These are phyloP conservation scores for Handroanthus guayacan DNA, from an alignment of 257 asterid genomes.

Conservation along the genomic window DNA sequence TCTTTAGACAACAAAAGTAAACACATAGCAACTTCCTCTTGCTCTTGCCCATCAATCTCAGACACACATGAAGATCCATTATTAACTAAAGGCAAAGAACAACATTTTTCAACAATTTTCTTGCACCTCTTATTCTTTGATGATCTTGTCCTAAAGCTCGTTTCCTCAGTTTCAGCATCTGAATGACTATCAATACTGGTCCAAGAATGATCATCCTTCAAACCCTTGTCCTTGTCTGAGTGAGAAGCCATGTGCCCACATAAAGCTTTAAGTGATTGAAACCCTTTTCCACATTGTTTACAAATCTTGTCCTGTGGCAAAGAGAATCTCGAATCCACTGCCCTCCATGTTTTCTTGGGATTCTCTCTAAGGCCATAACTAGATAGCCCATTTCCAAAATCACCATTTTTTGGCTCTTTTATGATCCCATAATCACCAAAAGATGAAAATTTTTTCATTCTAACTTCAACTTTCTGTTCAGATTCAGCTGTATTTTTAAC, in stretches of 20 bases:
- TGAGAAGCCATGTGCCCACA: conserved; percentile 99
- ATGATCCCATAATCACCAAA: conserved; percentile 33
- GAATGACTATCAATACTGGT: conserved; percentile 74
- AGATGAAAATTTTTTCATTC: conserved; percentile 45
- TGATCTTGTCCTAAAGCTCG: conserved; percentile 50
- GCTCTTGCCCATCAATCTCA: conserved; percentile 80
- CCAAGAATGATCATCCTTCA: conserved; percentile 85
- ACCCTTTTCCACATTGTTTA: conserved; percentile 94
- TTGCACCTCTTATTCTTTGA: conserved; percentile 59
- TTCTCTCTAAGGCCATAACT: conserved; percentile 81
- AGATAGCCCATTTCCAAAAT: conserved; percentile 51
- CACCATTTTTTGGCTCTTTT: conserved; percentile 43
- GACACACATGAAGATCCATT: conserved; percentile 70
- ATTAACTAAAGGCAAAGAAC: conserved; percentile 49
- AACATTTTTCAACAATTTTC: conserved; percentile 51
- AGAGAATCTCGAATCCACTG: conserved; percentile 54
- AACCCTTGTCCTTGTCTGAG: conserved; percentile 71
- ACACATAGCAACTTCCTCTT: conserved; percentile 81
- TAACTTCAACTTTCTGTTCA: conserved; percentile 47
- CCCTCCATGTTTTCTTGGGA: conserved; percentile 92
- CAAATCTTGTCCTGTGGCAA: conserved; percentile 65
- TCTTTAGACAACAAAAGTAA: conserved; percentile 90
- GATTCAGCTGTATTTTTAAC: conserved; percentile 67
- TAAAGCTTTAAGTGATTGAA: conserved; percentile 87
- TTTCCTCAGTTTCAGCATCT: conserved; percentile 68